Conservation (phyloP, 1,284 basidiomycete species). For the Tylopilus sp. region DNA sequence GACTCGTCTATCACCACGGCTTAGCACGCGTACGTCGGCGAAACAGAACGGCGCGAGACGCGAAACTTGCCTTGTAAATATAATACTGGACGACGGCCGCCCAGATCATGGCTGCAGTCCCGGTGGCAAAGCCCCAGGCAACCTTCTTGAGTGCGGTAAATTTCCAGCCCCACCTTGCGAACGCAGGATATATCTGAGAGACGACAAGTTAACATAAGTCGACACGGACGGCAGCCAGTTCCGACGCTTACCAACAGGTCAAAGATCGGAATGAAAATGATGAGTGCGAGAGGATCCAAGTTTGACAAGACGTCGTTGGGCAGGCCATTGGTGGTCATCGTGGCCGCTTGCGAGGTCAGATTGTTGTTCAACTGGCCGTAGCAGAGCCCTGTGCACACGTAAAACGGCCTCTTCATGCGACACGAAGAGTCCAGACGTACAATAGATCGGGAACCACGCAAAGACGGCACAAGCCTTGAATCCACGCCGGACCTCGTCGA, state of each 20-base stretch:
- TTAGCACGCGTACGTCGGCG: neutral
- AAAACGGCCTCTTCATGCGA: neutral
- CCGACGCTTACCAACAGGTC: conserved; percentile 46
- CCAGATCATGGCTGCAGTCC: conserved; percentile 55
- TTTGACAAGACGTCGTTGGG: conserved; percentile 83
- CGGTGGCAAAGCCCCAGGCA: conserved; percentile 66
- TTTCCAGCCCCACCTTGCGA: conserved; percentile 59
- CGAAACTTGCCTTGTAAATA: conserved; percentile 55
- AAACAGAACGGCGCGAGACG: neutral
- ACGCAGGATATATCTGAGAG: conserved; percentile 62
- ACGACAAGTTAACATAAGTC: neutral
- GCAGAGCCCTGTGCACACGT: conserved; percentile 51
- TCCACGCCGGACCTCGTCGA: conserved; percentile 78
- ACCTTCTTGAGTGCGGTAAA: conserved; percentile 75
- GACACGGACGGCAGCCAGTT: too few species aligned
- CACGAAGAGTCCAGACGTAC: conserved; percentile 36
- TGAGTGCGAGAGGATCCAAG: conserved; percentile 70
- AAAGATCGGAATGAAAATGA: conserved; percentile 70
- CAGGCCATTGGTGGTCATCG: conserved; percentile 65
- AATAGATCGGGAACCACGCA: conserved; percentile 69
- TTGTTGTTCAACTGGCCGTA: conserved; percentile 80
- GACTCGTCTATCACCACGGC: conserved; percentile 43
- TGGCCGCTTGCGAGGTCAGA: conserved; percentile 70
- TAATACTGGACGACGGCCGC: conserved; percentile 69
- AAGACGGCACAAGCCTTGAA: conserved; percentile 85